Conservation (phyloP, 2,329 filamentous ascomycete genomes). For the Colletotrichum euphorbiae region DNA sequence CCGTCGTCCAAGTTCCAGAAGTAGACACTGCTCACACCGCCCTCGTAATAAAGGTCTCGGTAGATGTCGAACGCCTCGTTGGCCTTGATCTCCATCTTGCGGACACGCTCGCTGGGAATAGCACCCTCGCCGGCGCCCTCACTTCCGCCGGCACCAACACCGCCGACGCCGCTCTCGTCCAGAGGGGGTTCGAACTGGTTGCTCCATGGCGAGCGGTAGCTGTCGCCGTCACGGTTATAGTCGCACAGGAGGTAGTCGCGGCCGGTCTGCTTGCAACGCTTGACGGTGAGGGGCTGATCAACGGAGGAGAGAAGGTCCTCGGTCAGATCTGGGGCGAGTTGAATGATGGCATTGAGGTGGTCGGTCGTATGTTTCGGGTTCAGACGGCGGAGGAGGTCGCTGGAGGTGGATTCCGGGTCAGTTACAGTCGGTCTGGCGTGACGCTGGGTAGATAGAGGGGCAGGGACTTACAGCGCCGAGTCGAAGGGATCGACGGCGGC, state of each 20-base stretch:
- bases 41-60: constrained; percentile 95
- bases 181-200: constrained; percentile 97
- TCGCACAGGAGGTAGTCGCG: constrained; percentile 98
- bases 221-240: constrained; percentile 99
- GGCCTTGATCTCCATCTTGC: constrained; percentile 92
- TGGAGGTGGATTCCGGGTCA: constrained; percentile 53
- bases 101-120: constrained; percentile 88
- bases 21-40: constrained; percentile 94
- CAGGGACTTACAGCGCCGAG: constrained; percentile 74
- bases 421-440: constrained; percentile 16
- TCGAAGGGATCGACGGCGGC: constrained; percentile 75
- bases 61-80: constrained; percentile 99
- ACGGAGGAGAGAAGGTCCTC: constrained; percentile 98
- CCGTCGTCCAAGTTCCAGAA: constrained; percentile 99
- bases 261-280: constrained; percentile 87
- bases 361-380: constrained; percentile 91
- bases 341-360: constrained; percentile 90
- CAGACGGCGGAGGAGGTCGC: constrained; percentile 96
- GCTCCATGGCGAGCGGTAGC: constrained; percentile 98
- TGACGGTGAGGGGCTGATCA: constrained; percentile 90
- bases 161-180: constrained; percentile 67
- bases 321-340: constrained; percentile 88
- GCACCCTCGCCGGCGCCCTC: constrained; percentile 80
- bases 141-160: constrained; percentile 63
- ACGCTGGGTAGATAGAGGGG: constrained; percentile 11